These are phyloP conservation scores for Aegilops sharonensis DNA, from an alignment of 176 grass and related monocot species.

Conservation along the genomic window DNA sequence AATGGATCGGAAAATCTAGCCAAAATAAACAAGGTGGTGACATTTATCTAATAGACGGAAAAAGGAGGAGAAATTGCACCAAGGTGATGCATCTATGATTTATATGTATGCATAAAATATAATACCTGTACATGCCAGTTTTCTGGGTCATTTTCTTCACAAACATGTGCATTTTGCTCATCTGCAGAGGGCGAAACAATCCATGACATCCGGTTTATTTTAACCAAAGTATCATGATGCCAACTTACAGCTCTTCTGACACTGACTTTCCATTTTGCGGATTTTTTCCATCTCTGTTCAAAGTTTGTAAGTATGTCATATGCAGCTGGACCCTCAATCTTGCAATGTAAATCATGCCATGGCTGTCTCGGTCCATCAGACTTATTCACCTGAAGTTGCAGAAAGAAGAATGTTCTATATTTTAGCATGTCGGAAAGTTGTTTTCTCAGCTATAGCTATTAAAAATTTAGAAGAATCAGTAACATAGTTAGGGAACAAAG, in stretches of 20 bases:
- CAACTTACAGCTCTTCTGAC: constrained; percentile 72
- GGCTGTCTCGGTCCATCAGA: constrained; percentile 73
- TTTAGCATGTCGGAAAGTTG: neutral
- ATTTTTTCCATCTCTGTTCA: constrained; percentile 92
- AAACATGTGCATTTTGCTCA: constrained; percentile 50
- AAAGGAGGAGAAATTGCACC: constrained; percentile 3
- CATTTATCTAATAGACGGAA: neutral
- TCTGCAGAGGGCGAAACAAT: constrained; percentile 64
- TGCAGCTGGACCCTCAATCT: constrained; percentile 86
- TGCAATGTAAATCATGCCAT: constrained; percentile 96
- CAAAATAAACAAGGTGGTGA: constrained; percentile 9
- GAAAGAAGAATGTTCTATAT: constrained; percentile 5
- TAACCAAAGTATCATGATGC: constrained; percentile 78
- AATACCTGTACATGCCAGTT: constrained; percentile 93
- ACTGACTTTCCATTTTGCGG: constrained; percentile 75
- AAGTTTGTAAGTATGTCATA: constrained; percentile 90
- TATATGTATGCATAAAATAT: neutral
- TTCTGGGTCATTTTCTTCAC: constrained; percentile 65
- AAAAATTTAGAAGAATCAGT: neutral
- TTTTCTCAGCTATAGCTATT: neutral
- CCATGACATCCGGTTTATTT: constrained; percentile 85
- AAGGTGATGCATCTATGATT: neutral
- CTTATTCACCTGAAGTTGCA: constrained; percentile 37
- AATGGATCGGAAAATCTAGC: constrained; percentile 86
- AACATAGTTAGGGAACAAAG: neutral